These are phyloP conservation scores for Vitis vinifera DNA, from an alignment of 164 flowering plant genomes.

Conservation along the genomic window DNA sequence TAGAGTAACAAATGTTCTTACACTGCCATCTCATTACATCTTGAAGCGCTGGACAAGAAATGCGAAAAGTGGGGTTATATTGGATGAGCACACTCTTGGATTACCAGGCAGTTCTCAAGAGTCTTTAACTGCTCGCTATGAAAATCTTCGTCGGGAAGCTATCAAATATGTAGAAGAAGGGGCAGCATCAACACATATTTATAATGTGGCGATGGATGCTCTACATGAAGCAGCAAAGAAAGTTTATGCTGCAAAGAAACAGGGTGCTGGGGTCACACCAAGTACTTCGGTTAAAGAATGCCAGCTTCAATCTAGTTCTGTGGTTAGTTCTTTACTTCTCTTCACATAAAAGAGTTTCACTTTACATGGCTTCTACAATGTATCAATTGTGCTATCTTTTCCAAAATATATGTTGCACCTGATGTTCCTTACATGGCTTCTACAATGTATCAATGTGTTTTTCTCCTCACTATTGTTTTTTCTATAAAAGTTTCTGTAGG, in stretches of 20 bases:
- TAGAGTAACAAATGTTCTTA: constrained; percentile 45
- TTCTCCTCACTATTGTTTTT: neutral
- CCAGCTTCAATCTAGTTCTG: constrained; percentile 8
- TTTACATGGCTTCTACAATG: neutral
- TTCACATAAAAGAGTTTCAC: neutral
- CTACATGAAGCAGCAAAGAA: constrained; percentile 49
- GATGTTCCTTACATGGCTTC: neutral
- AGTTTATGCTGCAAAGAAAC: constrained; percentile 41
- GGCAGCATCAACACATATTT: constrained; percentile 39
- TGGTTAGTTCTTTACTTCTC: constrained; percentile 10
- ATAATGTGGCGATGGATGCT: constrained; percentile 53
- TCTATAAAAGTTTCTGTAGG: neutral
- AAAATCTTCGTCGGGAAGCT: constrained; percentile 51
- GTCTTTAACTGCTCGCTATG: constrained; percentile 34
- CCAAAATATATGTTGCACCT: no score
- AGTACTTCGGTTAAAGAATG: constrained; percentile 10
- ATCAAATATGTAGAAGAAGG: constrained; percentile 58
- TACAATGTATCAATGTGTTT: neutral
- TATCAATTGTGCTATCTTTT: neutral
- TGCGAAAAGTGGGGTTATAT: constrained; percentile 40
- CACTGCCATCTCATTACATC: constrained; percentile 51
- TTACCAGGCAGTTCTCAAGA: constrained; percentile 35
- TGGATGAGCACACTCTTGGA: constrained; percentile 31
- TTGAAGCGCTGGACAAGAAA: constrained; percentile 61
- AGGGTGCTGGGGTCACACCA: constrained; percentile 2